Evolutionary conservation across 73 alveolate species (phyloP), one percentile per base, ranked within the genome.

Genomic region (Blepharisma japonicum): DNA sequence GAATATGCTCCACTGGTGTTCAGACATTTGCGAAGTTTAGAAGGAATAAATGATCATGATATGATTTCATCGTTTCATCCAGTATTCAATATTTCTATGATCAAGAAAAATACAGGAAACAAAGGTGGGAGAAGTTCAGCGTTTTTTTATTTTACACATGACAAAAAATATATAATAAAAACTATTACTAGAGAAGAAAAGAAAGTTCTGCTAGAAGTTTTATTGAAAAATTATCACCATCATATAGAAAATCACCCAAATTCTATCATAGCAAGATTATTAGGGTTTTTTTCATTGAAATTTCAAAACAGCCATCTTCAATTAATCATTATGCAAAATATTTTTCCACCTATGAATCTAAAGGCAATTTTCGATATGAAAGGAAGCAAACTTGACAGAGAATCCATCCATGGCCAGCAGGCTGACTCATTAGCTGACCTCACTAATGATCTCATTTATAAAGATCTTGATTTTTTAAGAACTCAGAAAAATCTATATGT

Each of bases 101-200:
- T 61, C 47, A 11, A 61, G 47, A 61, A 14, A 61, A 61, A 39
- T 2, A 9, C n/a, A 14, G 23, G 23, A 2, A 14, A 39, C 23
- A 25, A 61, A 61, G 74, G 74, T 18, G 74, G 74, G 39, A 61
- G 47, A 61, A 61, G 74, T 4, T n/a, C 47, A 61, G 74, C 74
- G 3, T 61, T 61, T 61, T 61, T 61, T 61, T 61, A 61, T 61
- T 61, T 20, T 61, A 61, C 74, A 61, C 18, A 14, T 61, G 74
- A 61, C 23, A 14, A 61, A 9, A 39, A 61, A 39, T 61, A 14
- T 61, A 25, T 61, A 18, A 14, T 61, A 25, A 61, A 61, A 61
- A 61, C 74, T 61, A 61, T 61, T 25, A 61, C 74, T 0, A 18
- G 18, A 18, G 39, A n/a, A 20, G 74, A 61, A 61, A n/a, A 14